A percentile compares a stretch with the other conserved stretches of the same genome.
Conservation (phyloP, 208 protist species). For the Crithidia bombi region DNA sequence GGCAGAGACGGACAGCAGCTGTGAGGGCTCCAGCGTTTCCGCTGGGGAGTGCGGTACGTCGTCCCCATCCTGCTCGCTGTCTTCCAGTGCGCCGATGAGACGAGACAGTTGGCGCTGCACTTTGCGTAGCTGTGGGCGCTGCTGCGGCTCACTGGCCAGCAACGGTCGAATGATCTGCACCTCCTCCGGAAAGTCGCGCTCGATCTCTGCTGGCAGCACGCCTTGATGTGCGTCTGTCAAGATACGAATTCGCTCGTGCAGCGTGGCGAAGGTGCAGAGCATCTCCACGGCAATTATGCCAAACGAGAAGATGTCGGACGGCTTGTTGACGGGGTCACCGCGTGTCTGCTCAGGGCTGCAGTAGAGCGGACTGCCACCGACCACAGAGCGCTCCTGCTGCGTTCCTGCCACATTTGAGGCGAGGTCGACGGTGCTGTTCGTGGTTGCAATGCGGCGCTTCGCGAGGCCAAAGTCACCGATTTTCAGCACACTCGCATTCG, state of each 20-base stretch:
- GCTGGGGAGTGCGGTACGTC: conserved; percentile 6
- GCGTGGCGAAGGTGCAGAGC: conserved; percentile 72
- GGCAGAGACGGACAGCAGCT: background rate
- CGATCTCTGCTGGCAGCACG: conserved; percentile 45
- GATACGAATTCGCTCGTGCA: conserved; percentile 72
- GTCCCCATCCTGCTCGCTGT: conserved; percentile 21
- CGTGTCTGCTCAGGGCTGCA: conserved; percentile 81
- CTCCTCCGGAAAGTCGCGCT: conserved; percentile 53
- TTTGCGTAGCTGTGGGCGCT: conserved; percentile 37
- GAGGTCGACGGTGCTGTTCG: conserved; percentile 24
- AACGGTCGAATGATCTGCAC: conserved; percentile 48
- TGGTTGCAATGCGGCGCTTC: conserved; percentile 38
- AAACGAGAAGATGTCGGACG: conserved; percentile 81
- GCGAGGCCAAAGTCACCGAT: conserved; percentile 90
- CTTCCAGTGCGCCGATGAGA: conserved; percentile 31
- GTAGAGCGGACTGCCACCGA: conserved; percentile 74
- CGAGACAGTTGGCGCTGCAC: conserved; percentile 41
- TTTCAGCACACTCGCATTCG: conserved; percentile 59
- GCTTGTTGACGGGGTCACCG: conserved; percentile 50
- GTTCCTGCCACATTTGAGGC: conserved; percentile 33
- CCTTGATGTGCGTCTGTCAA: conserved; percentile 57
- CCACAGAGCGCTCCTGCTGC: conserved; percentile 56
- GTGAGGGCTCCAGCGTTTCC: conserved; percentile 5
- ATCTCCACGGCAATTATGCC: conserved; percentile 84
- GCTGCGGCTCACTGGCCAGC: conserved; percentile 37